Evolutionary conservation across 2,329 filamentous ascomycete genomes (phyloP).

Genomic region (Fusarium sp.): DNA sequence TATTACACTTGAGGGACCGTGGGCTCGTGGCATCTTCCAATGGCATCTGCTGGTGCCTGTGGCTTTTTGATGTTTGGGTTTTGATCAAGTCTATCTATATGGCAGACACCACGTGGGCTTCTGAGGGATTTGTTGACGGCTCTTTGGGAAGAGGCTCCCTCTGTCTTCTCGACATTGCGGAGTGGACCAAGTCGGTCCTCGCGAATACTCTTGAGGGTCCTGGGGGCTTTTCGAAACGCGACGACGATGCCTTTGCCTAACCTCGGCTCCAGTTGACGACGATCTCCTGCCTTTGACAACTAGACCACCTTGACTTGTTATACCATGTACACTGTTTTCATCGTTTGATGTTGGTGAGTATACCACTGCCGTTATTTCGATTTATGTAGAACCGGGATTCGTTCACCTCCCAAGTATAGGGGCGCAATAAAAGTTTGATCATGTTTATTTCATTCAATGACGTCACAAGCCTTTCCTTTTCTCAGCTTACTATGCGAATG

Average conservation of each 20-base stretch:
- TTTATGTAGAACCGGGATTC: conserved; percentile 39
- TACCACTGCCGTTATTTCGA: conserved; percentile 45
- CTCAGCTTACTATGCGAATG: background rate
- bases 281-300: conserved; percentile 34
- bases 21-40: conserved; percentile 56
- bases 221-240: conserved; percentile 53
- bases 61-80: conserved; percentile 54
- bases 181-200: conserved; percentile 53
- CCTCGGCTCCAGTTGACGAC: conserved; percentile 36
- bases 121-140: conserved; percentile 59
- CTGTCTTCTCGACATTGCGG: conserved; percentile 30
- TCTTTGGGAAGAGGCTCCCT: conserved; percentile 50
- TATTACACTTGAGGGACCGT: conserved; percentile 57
- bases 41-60: conserved; percentile 39
- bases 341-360: conserved; percentile 48
- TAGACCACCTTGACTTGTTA: conserved; percentile 32
- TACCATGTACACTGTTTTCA: conserved; percentile 41
- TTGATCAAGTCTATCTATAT: conserved; percentile 46
- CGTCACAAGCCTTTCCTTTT: background rate
- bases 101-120: conserved; percentile 53
- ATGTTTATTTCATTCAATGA: conserved; percentile 33
- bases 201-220: conserved; percentile 56
- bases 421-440: conserved; percentile 51
- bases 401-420: conserved; percentile 41
- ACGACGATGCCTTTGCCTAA: conserved; percentile 37